Evolutionary conservation across 1,284 basidiomycete species (phyloP).

Genomic region (Cerrena zonata): DNA sequence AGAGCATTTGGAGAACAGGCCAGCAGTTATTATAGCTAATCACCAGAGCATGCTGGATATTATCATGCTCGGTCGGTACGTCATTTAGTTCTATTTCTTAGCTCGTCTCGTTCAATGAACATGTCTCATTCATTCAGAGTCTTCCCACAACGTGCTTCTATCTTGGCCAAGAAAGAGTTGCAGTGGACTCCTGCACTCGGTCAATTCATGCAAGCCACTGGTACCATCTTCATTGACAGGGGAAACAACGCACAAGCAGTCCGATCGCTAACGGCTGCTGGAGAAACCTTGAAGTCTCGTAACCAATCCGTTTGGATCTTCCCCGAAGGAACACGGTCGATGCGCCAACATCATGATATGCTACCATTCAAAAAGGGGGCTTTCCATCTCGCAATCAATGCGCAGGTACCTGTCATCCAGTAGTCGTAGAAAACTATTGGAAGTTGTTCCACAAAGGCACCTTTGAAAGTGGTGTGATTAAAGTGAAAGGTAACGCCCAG

Average conservation of each 20-base stretch:
- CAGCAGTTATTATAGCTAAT: conserved; percentile 81
- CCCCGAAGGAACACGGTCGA: conserved; percentile 86
- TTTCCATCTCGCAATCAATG: conserved; percentile 92
- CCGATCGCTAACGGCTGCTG: conserved; percentile 72
- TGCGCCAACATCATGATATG: conserved; percentile 59
- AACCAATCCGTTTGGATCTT: conserved; percentile 84
- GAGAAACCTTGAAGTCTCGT: conserved; percentile 73
- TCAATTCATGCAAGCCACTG: conserved; percentile 86
- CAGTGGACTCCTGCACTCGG: conserved; percentile 83
- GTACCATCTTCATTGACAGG: conserved; percentile 92
- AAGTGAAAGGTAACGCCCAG: conserved; percentile 67
- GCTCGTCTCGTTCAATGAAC: not conserved
- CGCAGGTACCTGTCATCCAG: conserved; percentile 85
- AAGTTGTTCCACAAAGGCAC: conserved; percentile 73
- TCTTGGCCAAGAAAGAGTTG: conserved; percentile 93
- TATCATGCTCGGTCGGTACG: conserved; percentile 75
- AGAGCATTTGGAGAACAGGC: conserved; percentile 66
- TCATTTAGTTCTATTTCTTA: conserved; percentile 1
- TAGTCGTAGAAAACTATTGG: conserved; percentile 94
- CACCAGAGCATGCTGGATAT: conserved; percentile 94
- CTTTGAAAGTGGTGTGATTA: conserved; percentile 75
- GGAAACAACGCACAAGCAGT: conserved; percentile 77
- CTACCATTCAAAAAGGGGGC: conserved; percentile 97
- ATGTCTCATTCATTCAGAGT: conserved; percentile 43
- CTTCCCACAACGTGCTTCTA: conserved; percentile 78